Base-by-base conservation (phyloP, 805 yeast species). In the Starmerella tilneyi region DNA sequence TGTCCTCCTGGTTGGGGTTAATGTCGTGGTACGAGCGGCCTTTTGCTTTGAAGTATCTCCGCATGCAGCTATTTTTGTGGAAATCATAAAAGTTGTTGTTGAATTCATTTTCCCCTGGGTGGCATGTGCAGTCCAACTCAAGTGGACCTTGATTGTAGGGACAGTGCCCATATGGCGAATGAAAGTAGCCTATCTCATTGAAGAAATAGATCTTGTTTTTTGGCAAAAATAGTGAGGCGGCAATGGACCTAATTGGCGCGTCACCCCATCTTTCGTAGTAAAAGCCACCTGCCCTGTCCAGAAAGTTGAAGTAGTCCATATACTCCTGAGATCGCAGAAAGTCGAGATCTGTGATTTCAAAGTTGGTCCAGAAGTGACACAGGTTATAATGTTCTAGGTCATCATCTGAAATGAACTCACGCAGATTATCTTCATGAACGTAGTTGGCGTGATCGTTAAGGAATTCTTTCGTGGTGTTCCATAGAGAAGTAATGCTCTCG, bases 261-360 rank as follows among this genome's bases (percentile, higher is more conserved):
- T 84, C 95, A 56, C 94, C 94, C 95, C 94, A 84, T 65, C 94
- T 74, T 69, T 86, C 95, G 63, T 84, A 85, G 68, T 81, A 85
- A 67, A 85, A 85, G n/a, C 94, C 94, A 62, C 95, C 94, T 13
- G 80, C 74, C 50, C 74, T 63, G 64, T 85, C 94, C 58, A 85
- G 72, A 56, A 71, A 67, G 16, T 82, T 81, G 56, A 85, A 85
- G 63, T 79, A 85, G 46, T 73, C 71, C 37, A 63, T 56, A 60
- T 85, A 85, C 8, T 84, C 84, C 43, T 78, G 75, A 16, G 75
- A 63, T 60, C 92, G 72, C 84, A 85, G 83, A 62, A 84, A 74
- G 45, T 74, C 72, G 63, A 84, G 70, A 44, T 77, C 73, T 7
- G 81, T 94, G 58, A 84, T 72, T 66, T 84, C 94, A 55, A 85